phyloP scores from a whole-genome alignment of 2,329 filamentous ascomycete species.

The Penicillium sp. region DNA sequence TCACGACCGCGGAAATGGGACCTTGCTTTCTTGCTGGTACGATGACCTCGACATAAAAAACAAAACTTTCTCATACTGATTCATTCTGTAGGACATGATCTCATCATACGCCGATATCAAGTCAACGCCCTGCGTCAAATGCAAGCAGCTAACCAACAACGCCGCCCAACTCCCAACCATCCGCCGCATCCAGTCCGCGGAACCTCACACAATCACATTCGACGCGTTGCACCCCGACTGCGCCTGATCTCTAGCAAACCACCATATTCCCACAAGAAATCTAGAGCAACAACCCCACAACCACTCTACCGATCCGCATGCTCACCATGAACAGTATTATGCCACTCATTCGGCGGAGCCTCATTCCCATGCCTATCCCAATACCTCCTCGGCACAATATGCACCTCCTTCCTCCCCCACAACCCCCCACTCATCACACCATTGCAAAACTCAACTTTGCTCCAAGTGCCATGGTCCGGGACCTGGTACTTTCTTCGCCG shows the following conservation, averaged over 20 bases:
- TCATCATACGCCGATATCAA: constrained; percentile 41
- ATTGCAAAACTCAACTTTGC: constrained; percentile 28
- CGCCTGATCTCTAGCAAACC: constrained; percentile 11
- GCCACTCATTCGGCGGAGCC: constrained; percentile 20
- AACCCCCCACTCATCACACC: constrained; percentile 3
- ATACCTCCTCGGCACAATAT: constrained; percentile 23
- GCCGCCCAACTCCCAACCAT: constrained; percentile 40
- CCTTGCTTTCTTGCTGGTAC: constrained; percentile 37
- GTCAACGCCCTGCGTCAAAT: constrained; percentile 37
- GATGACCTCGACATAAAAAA: constrained; percentile 4
- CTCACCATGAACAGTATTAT: constrained; percentile 24
- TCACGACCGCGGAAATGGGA: constrained; percentile 37
- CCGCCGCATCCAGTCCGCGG: constrained; percentile 26
- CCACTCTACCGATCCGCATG: constrained; percentile 6
- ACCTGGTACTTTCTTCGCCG: constrained; percentile 29
- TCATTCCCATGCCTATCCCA: constrained; percentile 24
- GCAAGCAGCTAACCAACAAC: constrained; percentile 36
- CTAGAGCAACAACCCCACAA: not conserved
- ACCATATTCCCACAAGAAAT: not conserved
- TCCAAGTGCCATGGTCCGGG: constrained; percentile 30
- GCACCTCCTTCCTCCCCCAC: constrained; percentile 10
- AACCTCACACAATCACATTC: constrained; percentile 24
- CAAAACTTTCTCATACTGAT: constrained; percentile 3
- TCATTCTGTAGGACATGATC: constrained; percentile 38
- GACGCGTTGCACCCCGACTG: constrained; percentile 36